phyloP scores from a whole-genome alignment of 768 basidiomycete genomes.

The Phylloporus sp. region DNA sequence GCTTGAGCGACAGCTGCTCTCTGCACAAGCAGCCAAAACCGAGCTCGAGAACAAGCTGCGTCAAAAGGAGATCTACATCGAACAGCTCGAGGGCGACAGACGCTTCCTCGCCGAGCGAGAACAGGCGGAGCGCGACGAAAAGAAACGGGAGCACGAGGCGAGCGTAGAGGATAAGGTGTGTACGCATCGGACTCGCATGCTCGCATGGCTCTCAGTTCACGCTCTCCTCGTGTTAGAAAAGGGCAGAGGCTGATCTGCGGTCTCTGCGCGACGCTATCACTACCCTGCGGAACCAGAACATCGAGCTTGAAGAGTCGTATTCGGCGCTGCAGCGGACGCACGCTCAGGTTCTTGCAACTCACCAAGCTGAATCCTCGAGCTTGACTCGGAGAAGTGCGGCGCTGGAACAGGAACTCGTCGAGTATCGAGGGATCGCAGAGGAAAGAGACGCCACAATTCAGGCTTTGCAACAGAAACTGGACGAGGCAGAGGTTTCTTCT shows the following conservation, averaged over 20 bases:
- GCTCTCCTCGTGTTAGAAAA: constrained; percentile 35
- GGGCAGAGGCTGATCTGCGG: constrained; percentile 49
- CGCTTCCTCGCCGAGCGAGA: constrained; percentile 68
- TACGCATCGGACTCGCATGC: constrained; percentile 10
- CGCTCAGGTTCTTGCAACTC: constrained; percentile 45
- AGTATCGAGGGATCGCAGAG: constrained; percentile 39
- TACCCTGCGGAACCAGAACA: constrained; percentile 52
- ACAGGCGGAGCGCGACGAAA: constrained; percentile 63
- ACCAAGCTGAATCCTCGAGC: constrained; percentile 49
- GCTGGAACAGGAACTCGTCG: constrained; percentile 46
- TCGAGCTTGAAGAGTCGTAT: constrained; percentile 59
- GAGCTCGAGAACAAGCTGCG: constrained; percentile 67
- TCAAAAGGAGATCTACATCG: constrained; percentile 59
- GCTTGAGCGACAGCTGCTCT: constrained; percentile 64
- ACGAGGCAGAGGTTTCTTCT: constrained; percentile 39
- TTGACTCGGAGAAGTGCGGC: constrained; percentile 43
- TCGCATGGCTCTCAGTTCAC: neutral
- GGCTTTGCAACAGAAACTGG: constrained; percentile 45
- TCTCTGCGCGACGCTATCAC: constrained; percentile 47
- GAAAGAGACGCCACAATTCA: constrained; percentile 40
- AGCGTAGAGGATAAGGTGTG: constrained; percentile 60
- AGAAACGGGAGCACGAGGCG: constrained; percentile 50
- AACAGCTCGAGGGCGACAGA: constrained; percentile 66
- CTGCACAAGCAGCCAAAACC: constrained; percentile 55
- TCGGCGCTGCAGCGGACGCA: constrained; percentile 45